Base-by-base conservation (phyloP, 202 grass and related monocot species). In the Miscanthus sacchariflorus region DNA sequence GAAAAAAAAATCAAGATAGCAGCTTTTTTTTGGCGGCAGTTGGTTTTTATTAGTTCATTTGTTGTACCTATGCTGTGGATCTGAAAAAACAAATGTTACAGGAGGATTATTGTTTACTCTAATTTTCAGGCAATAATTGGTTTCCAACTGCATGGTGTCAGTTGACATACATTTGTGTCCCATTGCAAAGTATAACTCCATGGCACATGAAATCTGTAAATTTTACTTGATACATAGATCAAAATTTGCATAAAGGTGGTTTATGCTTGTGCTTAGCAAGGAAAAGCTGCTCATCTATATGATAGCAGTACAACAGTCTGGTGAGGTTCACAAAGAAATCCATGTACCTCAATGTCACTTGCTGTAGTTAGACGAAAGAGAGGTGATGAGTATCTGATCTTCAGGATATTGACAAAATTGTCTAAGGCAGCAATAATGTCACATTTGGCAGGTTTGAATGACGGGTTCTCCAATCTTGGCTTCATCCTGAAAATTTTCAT, bases 341-440 rank as follows among this genome's bases (percentile, higher is more conserved):
- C 7, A 7, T 54, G 28, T 90, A 98, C 96, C 92, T 94, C 85
- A 89, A 95, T 85, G 30, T 85, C 91, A 56, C 88, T 91, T 65
- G 88, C 56, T 74, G 86, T 91, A 76, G 24, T 76, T 44, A 98
- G 72, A 81, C 92, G 96, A 78, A 98, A 98, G 39, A 98, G 93
- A 5, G 89, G 89, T 13, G 92, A 95, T 19, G 96, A 98, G 79
- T 98, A 98, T 98, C 96, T 89, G 54, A 98, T 95, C 82, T 90
- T 95, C 85, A 98, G 66, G 30, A 93, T 85, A 61, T 90, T 77
- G 30, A 91, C 61, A 80, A 95, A 98, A 70, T 87, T 95, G 65
- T 91, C 70, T 49, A 93, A 83, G 79, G 87, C 83, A 23, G 90
- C 87, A 74, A 93, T 77, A 85, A 98, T 95, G 72, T 95, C 87